phyloP scores from a whole-genome alignment of 371 early-diverging fungal species.

The Mortierella sp. region DNA sequence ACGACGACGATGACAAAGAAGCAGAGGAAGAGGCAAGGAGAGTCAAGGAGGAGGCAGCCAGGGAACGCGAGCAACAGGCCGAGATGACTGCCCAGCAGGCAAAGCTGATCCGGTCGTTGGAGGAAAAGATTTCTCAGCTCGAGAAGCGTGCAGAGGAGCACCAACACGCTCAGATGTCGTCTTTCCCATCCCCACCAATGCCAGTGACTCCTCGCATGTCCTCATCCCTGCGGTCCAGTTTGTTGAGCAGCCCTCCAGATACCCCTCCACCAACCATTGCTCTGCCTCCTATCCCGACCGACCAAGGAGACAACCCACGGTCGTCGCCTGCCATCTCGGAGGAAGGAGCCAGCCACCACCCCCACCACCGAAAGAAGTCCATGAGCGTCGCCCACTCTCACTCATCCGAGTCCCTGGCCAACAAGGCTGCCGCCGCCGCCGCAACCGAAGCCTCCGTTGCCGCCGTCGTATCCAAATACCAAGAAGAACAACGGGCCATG shows the following conservation, averaged over 20 bases:
- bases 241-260: conserved; percentile 42
- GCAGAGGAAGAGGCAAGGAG: not conserved
- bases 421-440: conserved; percentile 29
- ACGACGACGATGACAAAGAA: not conserved
- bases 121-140: conserved; percentile 49
- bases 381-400: conserved; percentile 15
- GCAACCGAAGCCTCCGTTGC: conserved; percentile 50
- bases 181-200: conserved; percentile 43
- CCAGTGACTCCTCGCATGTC: conserved; percentile 18
- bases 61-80: conserved; percentile 23
- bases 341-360: not conserved
- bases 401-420: conserved; percentile 26
- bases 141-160: conserved; percentile 45
- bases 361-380: conserved; percentile 28
- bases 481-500: conserved; percentile 35
- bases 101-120: conserved; percentile 42
- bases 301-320: conserved; percentile 17
- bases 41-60: conserved; percentile 10
- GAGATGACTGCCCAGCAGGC: conserved; percentile 36
- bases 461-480: conserved; percentile 31
- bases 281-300: conserved; percentile 42
- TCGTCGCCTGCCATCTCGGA: conserved; percentile 13
- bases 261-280: conserved; percentile 52
- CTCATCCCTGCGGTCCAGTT: conserved; percentile 30
- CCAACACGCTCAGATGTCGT: not conserved